These are phyloP conservation scores for Eimeria brunetti DNA, from an alignment of 169 alveolate genomes.

Conservation along the genomic window DNA sequence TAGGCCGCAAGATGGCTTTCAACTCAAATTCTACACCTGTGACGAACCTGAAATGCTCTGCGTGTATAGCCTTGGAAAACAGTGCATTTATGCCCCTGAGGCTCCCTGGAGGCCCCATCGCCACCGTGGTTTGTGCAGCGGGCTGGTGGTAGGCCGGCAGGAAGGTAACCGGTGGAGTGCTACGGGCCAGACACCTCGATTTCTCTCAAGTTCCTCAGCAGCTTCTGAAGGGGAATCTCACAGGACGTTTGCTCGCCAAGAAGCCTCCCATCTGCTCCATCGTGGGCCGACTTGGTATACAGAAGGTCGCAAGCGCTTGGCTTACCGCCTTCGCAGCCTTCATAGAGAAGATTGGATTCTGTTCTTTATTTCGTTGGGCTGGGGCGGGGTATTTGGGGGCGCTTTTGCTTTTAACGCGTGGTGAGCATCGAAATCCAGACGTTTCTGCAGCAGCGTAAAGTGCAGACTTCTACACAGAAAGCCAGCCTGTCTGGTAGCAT, in stretches of 20 bases:
- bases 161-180: too few relatives aligned
- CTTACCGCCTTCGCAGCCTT: conserved; percentile 3
- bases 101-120: background rate
- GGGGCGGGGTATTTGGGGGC: conserved; percentile 49
- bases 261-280: background rate
- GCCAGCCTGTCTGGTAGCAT: background rate
- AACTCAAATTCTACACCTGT: background rate
- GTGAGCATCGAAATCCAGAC: background rate
- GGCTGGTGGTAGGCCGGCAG: background rate
- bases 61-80: background rate
- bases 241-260: background rate
- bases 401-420: conserved; percentile 38
- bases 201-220: background rate
- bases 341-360: conserved; percentile 59
- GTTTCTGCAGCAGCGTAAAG: background rate
- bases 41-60: background rate
- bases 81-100: background rate
- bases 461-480: background rate
- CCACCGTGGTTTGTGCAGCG: background rate
- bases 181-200: background rate
- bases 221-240: background rate
- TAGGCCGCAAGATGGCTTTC: background rate
- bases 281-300: background rate
- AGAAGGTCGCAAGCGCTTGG: background rate
- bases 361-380: conserved; percentile 46